These are phyloP conservation scores for Pseudogymnoascus sp. DNA, from an alignment of 2,329 filamentous ascomycete genomes.

Conservation along the genomic window DNA sequence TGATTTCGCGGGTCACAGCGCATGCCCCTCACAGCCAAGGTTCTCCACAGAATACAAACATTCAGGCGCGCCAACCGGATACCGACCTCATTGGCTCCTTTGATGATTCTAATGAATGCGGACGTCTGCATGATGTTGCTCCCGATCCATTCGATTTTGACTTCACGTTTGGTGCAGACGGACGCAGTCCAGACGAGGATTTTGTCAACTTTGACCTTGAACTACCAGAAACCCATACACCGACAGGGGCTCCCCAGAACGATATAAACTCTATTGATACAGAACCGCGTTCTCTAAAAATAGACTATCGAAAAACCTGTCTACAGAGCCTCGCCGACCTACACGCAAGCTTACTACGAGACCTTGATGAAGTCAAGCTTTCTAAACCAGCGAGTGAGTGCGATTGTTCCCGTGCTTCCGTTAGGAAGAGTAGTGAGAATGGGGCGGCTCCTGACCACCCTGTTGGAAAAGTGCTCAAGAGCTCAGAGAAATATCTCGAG, in stretches of 20 bases:
- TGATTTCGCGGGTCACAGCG: background rate
- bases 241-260: background rate
- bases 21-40: background rate
- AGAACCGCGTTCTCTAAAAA: background rate
- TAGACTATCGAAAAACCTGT: background rate
- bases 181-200: background rate
- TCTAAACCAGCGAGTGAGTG: background rate
- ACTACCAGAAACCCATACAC: background rate
- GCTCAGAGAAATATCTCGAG: background rate
- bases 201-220: background rate
- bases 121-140: background rate
- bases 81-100: background rate
- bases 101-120: background rate
- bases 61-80: background rate
- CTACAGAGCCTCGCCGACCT: background rate
- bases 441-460: background rate
- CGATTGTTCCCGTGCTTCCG: background rate
- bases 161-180: background rate
- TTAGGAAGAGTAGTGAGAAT: background rate
- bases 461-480: background rate
- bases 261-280: background rate
- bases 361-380: constrained; percentile 2
- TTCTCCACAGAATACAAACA: background rate
- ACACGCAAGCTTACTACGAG: background rate
- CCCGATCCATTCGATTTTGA: background rate